Conservation (phyloP, 345 rosid species). For the Populus tremula region DNA sequence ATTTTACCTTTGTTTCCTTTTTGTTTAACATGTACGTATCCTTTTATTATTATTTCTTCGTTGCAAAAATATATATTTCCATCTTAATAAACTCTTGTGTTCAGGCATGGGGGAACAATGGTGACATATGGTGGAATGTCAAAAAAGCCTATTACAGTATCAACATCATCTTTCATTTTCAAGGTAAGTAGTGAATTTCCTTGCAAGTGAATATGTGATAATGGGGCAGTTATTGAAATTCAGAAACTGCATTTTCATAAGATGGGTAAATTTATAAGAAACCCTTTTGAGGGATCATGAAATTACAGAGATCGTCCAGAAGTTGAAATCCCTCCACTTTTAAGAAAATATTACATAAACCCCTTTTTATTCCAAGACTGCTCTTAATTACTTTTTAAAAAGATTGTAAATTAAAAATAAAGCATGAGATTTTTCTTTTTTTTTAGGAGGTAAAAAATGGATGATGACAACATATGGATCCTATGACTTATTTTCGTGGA, state of each 20-base stretch:
- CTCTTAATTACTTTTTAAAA: too few species aligned
- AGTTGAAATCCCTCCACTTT: too few species aligned
- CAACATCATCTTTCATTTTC: conserved; percentile 82
- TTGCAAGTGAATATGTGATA: neutral
- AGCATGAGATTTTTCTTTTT: too few species aligned
- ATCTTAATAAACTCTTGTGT: conserved; percentile 8
- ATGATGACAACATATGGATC: too few species aligned
- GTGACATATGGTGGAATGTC: conserved; percentile 98
- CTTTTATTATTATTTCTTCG: neutral
- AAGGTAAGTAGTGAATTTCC: conserved; percentile 35
- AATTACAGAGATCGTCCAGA: neutral
- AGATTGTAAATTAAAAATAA: too few species aligned
- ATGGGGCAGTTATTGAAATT: neutral
- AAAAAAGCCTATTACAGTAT: conserved; percentile 68
- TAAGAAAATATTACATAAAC: too few species aligned
- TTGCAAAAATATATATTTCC: too few species aligned
- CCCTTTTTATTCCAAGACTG: too few species aligned
- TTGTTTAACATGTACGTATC: neutral
- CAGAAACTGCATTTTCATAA: neutral
- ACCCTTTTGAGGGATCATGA: neutral
- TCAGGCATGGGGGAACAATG: conserved; percentile 79
- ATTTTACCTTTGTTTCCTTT: neutral
- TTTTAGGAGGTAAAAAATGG: too few species aligned
- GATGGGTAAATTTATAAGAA: neutral
- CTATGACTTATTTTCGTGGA: too few species aligned